phyloP scores from a whole-genome alignment of 2,329 filamentous ascomycete species.

The Erysiphe neolycopersici region DNA sequence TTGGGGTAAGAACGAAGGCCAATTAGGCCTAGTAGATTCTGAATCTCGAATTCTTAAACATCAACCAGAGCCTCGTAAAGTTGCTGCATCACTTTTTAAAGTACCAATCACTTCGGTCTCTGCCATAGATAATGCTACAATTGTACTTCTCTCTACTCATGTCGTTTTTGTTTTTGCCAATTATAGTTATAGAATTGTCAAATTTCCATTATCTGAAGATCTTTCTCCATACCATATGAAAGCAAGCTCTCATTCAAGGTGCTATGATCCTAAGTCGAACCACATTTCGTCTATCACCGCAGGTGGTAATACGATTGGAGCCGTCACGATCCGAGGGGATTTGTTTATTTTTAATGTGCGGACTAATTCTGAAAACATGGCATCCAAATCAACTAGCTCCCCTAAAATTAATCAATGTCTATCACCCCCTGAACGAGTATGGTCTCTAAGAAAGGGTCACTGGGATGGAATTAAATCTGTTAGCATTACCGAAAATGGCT shows the following conservation, averaged over 20 bases:
- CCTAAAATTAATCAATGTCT: conserved; percentile 67
- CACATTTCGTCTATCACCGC: conserved; percentile 52
- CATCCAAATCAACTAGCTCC: conserved; percentile 70
- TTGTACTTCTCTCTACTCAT: conserved; percentile 59
- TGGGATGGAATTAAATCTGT: conserved; percentile 59
- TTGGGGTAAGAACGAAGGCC: conserved; percentile 86
- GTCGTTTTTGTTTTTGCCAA: conserved; percentile 89
- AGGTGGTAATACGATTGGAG: conserved; percentile 77
- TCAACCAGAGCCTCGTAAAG: conserved; percentile 61
- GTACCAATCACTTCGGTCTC: conserved; percentile 50
- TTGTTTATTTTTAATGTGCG: conserved; percentile 65
- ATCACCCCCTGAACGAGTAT: conserved; percentile 54
- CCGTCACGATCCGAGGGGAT: conserved; percentile 60
- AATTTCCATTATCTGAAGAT: conserved; percentile 47
- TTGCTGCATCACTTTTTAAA: conserved; percentile 60
- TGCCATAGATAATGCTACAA: conserved; percentile 74
- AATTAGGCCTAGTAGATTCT: conserved; percentile 80
- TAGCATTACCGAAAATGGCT: conserved; percentile 72
- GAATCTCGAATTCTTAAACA: conserved; percentile 73
- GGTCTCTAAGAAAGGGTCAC: conserved; percentile 49
- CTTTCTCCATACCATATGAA: conserved; percentile 44
- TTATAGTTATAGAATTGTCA: conserved; percentile 79
- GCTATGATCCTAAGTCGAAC: conserved; percentile 36
- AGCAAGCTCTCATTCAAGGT: conserved; percentile 34
- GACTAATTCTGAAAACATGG: conserved; percentile 30